Evolutionary conservation across 108 stramenopile genomes (phyloP).

Genomic region (Phaeodactylum tricornutum): DNA sequence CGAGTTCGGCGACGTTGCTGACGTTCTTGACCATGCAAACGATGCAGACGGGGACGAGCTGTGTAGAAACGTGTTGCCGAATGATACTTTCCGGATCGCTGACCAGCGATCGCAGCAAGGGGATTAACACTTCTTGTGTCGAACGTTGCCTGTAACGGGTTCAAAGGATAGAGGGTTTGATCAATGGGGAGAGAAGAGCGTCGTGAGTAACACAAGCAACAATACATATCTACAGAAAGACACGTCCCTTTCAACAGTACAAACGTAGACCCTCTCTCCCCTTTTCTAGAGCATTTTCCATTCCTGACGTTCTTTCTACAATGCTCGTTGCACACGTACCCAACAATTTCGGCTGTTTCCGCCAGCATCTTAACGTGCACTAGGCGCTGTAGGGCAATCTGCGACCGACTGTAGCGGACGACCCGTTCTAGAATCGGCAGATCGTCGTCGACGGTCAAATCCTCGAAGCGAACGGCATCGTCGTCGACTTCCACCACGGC

Average conservation of each 20-base stretch:
- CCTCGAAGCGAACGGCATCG: conserved; percentile 83
- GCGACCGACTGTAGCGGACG: conserved; percentile 80
- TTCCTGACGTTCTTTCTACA: too few relatives aligned
- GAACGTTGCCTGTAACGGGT: neutral
- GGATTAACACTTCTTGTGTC: conserved; percentile 57
- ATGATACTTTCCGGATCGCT: conserved; percentile 85
- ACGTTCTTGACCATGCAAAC: conserved; percentile 43
- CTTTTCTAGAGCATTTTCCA: too few relatives aligned
- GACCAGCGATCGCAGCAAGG: conserved; percentile 57
- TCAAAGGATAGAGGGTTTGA: neutral
- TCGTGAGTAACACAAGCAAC: too few relatives aligned
- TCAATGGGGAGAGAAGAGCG: neutral
- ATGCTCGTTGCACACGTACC: conserved; percentile 40
- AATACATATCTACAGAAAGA: neutral
- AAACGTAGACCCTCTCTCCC: too few relatives aligned
- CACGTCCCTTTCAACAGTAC: neutral
- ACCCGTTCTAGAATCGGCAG: conserved; percentile 85
- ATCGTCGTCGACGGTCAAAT: conserved; percentile 95
- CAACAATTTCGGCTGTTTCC: conserved; percentile 77
- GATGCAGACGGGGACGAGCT: conserved; percentile 59
- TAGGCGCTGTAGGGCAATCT: conserved; percentile 92
- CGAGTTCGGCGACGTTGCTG: conserved; percentile 21
- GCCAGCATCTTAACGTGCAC: conserved; percentile 97
- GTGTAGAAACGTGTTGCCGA: conserved; percentile 82
- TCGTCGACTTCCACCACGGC: conserved; percentile 20